Evolutionary conservation across 805 yeast genomes (phyloP).

Genomic region (Torulaspora franciscae): DNA sequence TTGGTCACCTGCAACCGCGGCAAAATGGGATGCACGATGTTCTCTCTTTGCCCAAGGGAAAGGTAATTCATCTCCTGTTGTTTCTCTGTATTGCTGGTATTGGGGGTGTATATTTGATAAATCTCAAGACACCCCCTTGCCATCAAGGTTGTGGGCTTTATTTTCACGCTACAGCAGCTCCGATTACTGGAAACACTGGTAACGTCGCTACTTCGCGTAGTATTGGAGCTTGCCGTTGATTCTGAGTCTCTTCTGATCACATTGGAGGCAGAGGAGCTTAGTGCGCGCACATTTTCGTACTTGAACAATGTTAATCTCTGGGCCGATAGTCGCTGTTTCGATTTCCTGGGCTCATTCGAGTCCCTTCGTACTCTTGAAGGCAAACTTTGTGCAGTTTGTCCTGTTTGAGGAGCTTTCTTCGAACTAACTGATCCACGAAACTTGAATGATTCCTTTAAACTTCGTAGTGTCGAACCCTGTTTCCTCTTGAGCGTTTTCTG

Average conservation of each 20-base stretch:
- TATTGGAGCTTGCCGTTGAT: slow-evolving; percentile 9
- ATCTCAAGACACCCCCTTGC: slow-evolving; percentile 32
- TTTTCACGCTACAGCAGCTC: slow-evolving; percentile 8
- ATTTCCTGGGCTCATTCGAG: background rate
- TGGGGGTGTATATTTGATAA: slow-evolving; percentile 29
- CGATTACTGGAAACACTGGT: slow-evolving; percentile 6
- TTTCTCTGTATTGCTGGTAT: slow-evolving; percentile 15
- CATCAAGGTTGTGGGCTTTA: slow-evolving; percentile 19
- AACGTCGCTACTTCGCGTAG: slow-evolving; percentile 5
- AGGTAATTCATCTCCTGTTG: slow-evolving; percentile 27
- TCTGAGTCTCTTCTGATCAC: slow-evolving; percentile 11
- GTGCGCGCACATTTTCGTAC: slow-evolving; percentile 24
- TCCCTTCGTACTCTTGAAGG: slow-evolving; percentile 11
- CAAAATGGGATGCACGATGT: slow-evolving; percentile 63
- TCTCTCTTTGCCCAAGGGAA: slow-evolving; percentile 32
- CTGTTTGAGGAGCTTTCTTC: slow-evolving; percentile 2
- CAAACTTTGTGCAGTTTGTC: background rate
- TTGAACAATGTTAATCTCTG: slow-evolving; percentile 32
- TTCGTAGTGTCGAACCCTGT: slow-evolving; percentile 17
- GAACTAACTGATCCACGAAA: slow-evolving; percentile 9
- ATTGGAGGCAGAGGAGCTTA: slow-evolving; percentile 13
- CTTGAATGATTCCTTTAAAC: slow-evolving; percentile 17
- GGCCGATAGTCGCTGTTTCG: slow-evolving; percentile 25
- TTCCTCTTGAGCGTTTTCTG: slow-evolving; percentile 8
- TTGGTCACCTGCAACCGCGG: slow-evolving; percentile 58